These are phyloP conservation scores for Vitis rotundifolia DNA, from an alignment of 164 flowering plant species.

Conservation along the genomic window DNA sequence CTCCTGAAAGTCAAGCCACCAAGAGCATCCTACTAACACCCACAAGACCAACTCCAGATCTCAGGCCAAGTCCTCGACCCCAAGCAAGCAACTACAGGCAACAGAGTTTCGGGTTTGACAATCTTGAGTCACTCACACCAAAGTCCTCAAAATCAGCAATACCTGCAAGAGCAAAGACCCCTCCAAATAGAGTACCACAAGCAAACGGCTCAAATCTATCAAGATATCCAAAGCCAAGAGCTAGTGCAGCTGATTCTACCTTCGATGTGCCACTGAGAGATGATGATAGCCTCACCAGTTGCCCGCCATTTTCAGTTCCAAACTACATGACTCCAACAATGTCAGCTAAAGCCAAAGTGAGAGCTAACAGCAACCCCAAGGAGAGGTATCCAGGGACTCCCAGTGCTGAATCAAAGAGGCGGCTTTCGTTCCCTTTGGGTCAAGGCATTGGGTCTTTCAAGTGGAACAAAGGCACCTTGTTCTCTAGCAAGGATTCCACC, in stretches of 20 bases:
- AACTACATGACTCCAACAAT: conserved; percentile 87
- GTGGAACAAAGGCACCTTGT: conserved; percentile 67
- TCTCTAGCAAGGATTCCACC: conserved; percentile 46
- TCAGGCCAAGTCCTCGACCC: conserved; percentile 39
- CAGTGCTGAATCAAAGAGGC: conserved; percentile 43
- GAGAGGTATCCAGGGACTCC: conserved; percentile 49
- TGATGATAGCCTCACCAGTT: conserved; percentile 89
- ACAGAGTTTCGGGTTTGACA: conserved; percentile 32
- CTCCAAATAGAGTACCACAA: conserved; percentile 22
- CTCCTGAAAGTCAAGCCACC: conserved; percentile 30
- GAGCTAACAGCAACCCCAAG: conserved; percentile 54
- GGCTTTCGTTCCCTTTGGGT: conserved; percentile 67
- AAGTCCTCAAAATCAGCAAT: conserved; percentile 57
- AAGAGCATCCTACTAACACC: conserved; percentile 50
- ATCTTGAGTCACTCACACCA: conserved; percentile 54
- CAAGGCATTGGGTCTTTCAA: conserved; percentile 61
- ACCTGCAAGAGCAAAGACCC: conserved; percentile 28
- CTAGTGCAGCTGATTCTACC: conserved; percentile 36
- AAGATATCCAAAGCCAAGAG: conserved; percentile 39
- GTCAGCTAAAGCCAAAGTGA: conserved; percentile 80
- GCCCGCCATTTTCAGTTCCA: conserved; percentile 89
- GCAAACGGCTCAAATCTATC: conserved; percentile 19
- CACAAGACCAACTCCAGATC: conserved; percentile 36
- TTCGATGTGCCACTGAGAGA: conserved; percentile 52
- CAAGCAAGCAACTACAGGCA: conserved; percentile 39